Evolutionary conservation across 1,284 basidiomycete species (phyloP), one percentile per base, ranked within the genome.

Genomic region (Termitomyces sp.): DNA sequence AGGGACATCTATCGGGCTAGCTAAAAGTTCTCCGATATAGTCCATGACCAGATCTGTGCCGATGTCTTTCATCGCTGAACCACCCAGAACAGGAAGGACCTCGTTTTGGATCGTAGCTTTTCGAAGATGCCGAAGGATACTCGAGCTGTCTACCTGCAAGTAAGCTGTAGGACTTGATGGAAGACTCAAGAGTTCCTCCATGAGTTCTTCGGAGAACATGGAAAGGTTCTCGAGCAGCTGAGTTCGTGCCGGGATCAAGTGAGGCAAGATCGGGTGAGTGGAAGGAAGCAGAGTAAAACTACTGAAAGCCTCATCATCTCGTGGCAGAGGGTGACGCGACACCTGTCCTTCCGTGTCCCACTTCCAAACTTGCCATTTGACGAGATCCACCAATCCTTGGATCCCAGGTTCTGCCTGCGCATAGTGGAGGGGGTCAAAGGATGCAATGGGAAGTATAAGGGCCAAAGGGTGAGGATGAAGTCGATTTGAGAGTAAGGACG

Each of bases 31-130:
- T 14, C 88, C 88, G 37, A 86, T 79, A 57, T 90, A 93, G 67
- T 94, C 83, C 75, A 95, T 78, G 2, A 92, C 72, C 21, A 90
- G 70, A 55, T 91, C 83, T 0, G 91, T 92, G 24, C 92, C 92
- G 38, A 94, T 78, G 63, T 91, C 81, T 62, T 83, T 86, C 66
- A 85, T 77, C 1, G 92, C 91, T 14, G 91, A 87, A 13, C 91
- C 92, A 63, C 91, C 93, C 11, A 95, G 65, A 10, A 93, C 84
- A 6, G 91, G 92, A 1, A 94, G 71, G 19, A 93, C 74, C 3
- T 83, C 77, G 46, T 84, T 84, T 5, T 70, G 68, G 18, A 91
- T 62, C 5, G 86, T 88, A 16, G 88, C 82, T 10, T 76, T 71
- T 26, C 91, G 84, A 19, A 95, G 75, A 59, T 83, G 79, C 16